phyloP scores from a whole-genome alignment of 164 flowering plant genomes.

The Buxus sempervirens region DNA sequence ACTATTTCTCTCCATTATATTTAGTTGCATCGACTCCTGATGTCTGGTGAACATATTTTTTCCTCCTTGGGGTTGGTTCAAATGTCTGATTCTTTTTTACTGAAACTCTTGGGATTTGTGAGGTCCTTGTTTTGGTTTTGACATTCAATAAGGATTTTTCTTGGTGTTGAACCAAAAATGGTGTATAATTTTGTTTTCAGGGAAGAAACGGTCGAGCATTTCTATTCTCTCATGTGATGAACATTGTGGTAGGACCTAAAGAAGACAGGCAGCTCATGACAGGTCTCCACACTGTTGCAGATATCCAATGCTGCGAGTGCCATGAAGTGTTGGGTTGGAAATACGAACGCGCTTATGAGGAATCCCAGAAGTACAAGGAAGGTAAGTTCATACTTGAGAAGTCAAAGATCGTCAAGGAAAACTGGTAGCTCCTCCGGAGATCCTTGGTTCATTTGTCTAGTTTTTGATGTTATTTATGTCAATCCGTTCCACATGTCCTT shows the following conservation, averaged over 20 bases:
- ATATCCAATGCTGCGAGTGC: constrained; percentile 48
- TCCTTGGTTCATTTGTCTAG: neutral
- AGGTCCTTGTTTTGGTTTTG: neutral
- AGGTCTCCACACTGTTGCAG: constrained; percentile 60
- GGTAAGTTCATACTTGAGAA: constrained; percentile 60
- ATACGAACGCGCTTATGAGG: constrained; percentile 53
- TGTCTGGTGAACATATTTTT: too few relatives aligned
- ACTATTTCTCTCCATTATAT: too few relatives aligned
- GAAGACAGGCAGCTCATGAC: constrained; percentile 54
- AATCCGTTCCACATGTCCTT: constrained; percentile 10
- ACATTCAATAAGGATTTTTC: constrained; percentile 1
- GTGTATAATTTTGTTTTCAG: constrained; percentile 19
- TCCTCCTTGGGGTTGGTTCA: too few relatives aligned
- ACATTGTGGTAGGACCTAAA: constrained; percentile 43
- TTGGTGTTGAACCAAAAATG: neutral
- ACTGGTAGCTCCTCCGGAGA: constrained; percentile 28
- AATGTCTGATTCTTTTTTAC: neutral
- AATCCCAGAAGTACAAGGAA: constrained; percentile 63
- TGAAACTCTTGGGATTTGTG: neutral
- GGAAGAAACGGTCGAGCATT: constrained; percentile 54
- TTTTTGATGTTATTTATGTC: constrained; percentile 10
- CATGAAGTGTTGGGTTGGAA: constrained; percentile 60
- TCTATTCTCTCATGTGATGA: constrained; percentile 57
- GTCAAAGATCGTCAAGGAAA: constrained; percentile 46
- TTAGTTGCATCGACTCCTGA: too few relatives aligned